Evolutionary conservation across 495 filamentous ascomycete genomes (phyloP), one percentile per base, ranked within the genome.

Genomic region (Penicillium turbatum): DNA sequence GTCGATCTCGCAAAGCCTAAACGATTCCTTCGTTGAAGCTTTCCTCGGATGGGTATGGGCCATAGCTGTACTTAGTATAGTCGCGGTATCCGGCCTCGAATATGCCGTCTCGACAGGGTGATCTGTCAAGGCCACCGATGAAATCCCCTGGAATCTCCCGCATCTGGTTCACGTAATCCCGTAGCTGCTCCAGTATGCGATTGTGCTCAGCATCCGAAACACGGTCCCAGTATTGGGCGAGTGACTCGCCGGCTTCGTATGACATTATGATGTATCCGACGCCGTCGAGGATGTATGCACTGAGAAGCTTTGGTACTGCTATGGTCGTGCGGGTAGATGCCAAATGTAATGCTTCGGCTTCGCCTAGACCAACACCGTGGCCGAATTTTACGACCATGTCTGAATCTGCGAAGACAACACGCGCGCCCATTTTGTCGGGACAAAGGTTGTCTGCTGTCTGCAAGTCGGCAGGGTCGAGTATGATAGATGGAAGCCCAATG

Each of bases 141-240:
- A 44, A 29, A n/a, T 44, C 41, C 5, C 41, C 41, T 29, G 27
- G 27, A 29, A 44, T 44, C 21, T 44, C 41, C 27, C 15, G 27
- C 27, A 44, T 44, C 15, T 44, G 27, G 41, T 44, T 44, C 27
- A 44, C 19, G 41, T 29, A 29, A 21, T 44, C 41, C 41, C 36
- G 36, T 38, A 38, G 19, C 5, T 38, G 16, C 36, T 19, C 36
- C 9, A 38, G 36, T 10, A 38, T 5, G 36, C 36, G 36, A 38
- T 38, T 11, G 17, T 38, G 36, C 36, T 38, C 16, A 19, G 16
- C 16, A 7, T 38, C 5, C 36, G 36, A 19, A 38, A 11, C 36
- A 38, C 36, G 36, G 36, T 38, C 36, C 36, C 36, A 38, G 16
- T 38, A 38, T 17, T 38, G 6, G 3, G 17, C 16, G 8, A 38